phyloP scores from a whole-genome alignment of 176 grass and related monocot genomes.

The Triticum monococcum region DNA sequence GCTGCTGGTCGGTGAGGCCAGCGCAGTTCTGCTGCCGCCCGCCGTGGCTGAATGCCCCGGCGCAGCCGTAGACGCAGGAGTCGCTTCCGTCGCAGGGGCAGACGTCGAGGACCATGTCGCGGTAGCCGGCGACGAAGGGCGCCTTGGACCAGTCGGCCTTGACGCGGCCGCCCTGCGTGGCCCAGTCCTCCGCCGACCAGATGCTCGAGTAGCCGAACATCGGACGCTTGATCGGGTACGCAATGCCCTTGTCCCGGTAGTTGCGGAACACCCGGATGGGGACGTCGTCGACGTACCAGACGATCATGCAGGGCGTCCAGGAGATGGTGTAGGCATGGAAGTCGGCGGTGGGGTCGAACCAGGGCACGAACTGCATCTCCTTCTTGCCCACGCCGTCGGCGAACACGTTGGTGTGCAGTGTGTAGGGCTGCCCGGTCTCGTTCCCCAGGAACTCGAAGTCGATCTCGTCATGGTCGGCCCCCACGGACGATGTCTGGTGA shows the following conservation, averaged over 20 bases:
- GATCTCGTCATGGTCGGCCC: background rate
- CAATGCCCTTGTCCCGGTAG: slow-evolving; percentile 40
- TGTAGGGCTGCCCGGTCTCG: slow-evolving; percentile 51
- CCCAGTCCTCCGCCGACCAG: slow-evolving; percentile 79
- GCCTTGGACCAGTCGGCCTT: slow-evolving; percentile 63
- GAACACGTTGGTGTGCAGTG: slow-evolving; percentile 64
- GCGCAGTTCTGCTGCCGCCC: background rate
- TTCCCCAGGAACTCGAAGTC: background rate
- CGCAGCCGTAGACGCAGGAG: background rate
- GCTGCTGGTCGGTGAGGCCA: background rate
- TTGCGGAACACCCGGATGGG: slow-evolving; percentile 70
- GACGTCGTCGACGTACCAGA: slow-evolving; percentile 41
- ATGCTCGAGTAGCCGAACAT: slow-evolving; percentile 68
- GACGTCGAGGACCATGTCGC: background rate
- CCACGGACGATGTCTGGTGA: background rate
- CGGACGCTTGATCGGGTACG: slow-evolving; percentile 39
- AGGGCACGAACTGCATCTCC: slow-evolving; percentile 62
- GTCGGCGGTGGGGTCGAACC: slow-evolving; percentile 69
- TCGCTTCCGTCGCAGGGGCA: background rate
- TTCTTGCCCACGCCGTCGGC: slow-evolving; percentile 43
- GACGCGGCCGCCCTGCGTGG: slow-evolving; percentile 55
- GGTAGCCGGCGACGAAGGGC: slow-evolving; percentile 38
- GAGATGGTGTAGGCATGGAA: slow-evolving; percentile 87
- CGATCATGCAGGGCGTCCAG: slow-evolving; percentile 62
- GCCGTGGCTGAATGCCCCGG: background rate